These are phyloP conservation scores for Toxicodendron radicans DNA, from an alignment of 345 rosid species.

Conservation along the genomic window DNA sequence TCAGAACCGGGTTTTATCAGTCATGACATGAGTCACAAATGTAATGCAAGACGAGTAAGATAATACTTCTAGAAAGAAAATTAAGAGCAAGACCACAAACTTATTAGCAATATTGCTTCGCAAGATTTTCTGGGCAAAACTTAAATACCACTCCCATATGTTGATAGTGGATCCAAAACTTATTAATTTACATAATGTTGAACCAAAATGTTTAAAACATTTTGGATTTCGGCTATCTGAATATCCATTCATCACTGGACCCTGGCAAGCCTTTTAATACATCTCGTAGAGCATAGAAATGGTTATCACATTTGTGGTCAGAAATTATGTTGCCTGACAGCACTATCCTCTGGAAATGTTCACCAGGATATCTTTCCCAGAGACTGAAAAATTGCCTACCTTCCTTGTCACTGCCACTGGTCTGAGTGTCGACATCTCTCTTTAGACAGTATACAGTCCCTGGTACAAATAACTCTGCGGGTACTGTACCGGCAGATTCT, in stretches of 20 bases:
- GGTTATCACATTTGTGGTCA: constrained; percentile 91
- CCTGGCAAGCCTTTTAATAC: constrained; percentile 76
- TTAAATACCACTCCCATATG: not conserved
- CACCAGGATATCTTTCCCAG: constrained; percentile 81
- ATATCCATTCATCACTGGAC: constrained; percentile 44
- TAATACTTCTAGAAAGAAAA: too few species aligned
- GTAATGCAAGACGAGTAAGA: too few species aligned
- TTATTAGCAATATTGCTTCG: too few species aligned
- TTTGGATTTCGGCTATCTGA: constrained; percentile 20
- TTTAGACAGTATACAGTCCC: constrained; percentile 76
- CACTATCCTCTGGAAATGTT: constrained; percentile 84
- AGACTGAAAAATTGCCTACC: constrained; percentile 60
- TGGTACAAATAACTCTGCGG: constrained; percentile 77
- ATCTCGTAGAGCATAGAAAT: constrained; percentile 80
- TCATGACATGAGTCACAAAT: too few species aligned
- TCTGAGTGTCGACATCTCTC: constrained; percentile 44
- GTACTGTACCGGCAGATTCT: constrained; percentile 17
- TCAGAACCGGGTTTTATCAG: too few species aligned
- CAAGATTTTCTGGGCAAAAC: not conserved
- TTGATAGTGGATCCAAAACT: not conserved
- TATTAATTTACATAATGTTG: not conserved
- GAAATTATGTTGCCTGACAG: constrained; percentile 78
- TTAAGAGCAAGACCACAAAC: not conserved
- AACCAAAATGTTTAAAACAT: not conserved
- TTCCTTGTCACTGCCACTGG: constrained; percentile 19